Percentiles rank a stretch among this genome's conserved stretches.
phyloP scores from a whole-genome alignment of 495 filamentous ascomycete genomes.

The Thozetella sp. region DNA sequence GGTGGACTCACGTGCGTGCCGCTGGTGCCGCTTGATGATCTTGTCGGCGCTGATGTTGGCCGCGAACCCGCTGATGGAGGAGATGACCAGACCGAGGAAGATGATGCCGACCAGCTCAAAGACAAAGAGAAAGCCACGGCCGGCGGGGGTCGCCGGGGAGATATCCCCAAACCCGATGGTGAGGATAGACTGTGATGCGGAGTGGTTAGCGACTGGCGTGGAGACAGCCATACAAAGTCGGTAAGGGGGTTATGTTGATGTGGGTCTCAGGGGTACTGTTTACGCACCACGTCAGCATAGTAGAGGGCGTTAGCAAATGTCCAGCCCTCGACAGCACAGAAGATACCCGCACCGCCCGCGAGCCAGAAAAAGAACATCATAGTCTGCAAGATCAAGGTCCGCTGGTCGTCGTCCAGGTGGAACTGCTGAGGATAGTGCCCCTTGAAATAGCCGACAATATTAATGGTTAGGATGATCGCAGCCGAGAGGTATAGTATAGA shows the following conservation, averaged over 20 bases:
- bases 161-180: slow-evolving; percentile 75
- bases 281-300: slow-evolving; percentile 61
- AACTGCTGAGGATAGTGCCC: slow-evolving; percentile 81
- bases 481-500: slow-evolving; percentile 66
- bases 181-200: slow-evolving; percentile 52
- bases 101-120: slow-evolving; percentile 77
- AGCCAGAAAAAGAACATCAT: slow-evolving; percentile 74
- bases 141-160: slow-evolving; percentile 42
- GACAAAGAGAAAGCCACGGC: slow-evolving; percentile 65
- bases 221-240: neutral
- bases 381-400: slow-evolving; percentile 79
- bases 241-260: neutral
- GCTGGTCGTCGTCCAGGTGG: slow-evolving; percentile 70
- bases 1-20: slow-evolving; percentile 57
- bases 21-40: slow-evolving; percentile 64
- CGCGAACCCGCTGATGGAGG: slow-evolving; percentile 68
- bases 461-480: slow-evolving; percentile 67
- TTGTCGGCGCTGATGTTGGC: slow-evolving; percentile 65
- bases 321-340: slow-evolving; percentile 65
- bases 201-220: neutral
- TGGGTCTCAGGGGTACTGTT: neutral
- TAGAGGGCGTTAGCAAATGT: slow-evolving; percentile 69
- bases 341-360: slow-evolving; percentile 67
- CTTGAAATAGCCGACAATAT: slow-evolving; percentile 77
- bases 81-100: slow-evolving; percentile 73